phyloP scores from a whole-genome alignment of 1,284 basidiomycete species.

The Ganoderma lucidum region DNA sequence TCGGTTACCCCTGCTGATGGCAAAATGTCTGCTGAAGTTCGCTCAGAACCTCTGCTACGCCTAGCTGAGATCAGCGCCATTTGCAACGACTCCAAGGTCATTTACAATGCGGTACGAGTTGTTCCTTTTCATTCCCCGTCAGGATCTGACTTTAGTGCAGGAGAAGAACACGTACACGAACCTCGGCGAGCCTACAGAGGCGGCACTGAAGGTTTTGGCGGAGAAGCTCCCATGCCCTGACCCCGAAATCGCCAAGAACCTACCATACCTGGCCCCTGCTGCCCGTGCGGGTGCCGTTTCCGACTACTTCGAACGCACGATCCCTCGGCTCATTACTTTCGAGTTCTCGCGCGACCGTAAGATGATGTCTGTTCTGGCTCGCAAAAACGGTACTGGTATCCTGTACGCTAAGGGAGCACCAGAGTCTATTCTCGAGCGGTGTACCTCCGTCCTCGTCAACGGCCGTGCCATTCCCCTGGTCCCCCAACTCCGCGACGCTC shows the following conservation, averaged over 20 bases:
- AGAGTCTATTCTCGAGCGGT: constrained; percentile 92
- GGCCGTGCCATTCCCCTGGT: constrained; percentile 69
- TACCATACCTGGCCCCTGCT: constrained; percentile 64
- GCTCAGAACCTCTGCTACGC: constrained; percentile 79
- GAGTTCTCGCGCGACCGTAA: constrained; percentile 99
- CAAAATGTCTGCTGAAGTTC: constrained; percentile 65
- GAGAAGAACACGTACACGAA: constrained; percentile 85
- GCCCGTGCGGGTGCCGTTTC: constrained; percentile 86
- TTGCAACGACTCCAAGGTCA: constrained; percentile 92
- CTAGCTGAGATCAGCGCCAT: constrained; percentile 90
- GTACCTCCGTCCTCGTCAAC: constrained; percentile 77
- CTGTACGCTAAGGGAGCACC: constrained; percentile 97
- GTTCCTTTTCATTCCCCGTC: background rate
- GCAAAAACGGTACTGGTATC: constrained; percentile 62
- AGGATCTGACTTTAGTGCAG: constrained; percentile 46
- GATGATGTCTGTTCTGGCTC: constrained; percentile 93
- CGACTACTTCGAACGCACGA: constrained; percentile 78
- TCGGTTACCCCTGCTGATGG: constrained; percentile 71
- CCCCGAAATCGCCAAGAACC: constrained; percentile 59
- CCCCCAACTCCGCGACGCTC: constrained; percentile 61
- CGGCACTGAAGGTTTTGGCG: constrained; percentile 90
- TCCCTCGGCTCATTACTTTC: constrained; percentile 89
- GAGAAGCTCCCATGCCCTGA: constrained; percentile 85
- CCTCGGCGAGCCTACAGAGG: constrained; percentile 97
- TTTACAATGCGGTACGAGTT: constrained; percentile 77